Conservation (phyloP, 495 filamentous ascomycete genomes). For the Penicillium ochrochloron region DNA sequence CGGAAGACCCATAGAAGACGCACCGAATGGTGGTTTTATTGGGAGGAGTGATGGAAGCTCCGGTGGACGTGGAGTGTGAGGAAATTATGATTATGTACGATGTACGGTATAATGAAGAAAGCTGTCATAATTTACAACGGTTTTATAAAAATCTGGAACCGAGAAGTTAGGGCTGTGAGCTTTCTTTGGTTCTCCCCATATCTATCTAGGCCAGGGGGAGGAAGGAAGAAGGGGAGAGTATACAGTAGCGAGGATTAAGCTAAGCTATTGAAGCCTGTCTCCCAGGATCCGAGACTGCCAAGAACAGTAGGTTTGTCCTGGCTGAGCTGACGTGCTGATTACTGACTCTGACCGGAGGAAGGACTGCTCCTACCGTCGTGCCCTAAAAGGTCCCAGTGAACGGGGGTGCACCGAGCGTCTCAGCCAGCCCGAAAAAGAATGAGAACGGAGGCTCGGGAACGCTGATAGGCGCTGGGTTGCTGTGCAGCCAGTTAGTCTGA, state of each 20-base stretch:
- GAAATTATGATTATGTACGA: slow-evolving; percentile 11
- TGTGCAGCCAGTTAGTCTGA: slow-evolving; percentile 40
- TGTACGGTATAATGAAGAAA: background rate
- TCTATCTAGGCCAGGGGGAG: slow-evolving; percentile 12
- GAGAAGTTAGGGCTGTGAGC: background rate
- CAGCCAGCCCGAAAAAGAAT: slow-evolving; percentile 36
- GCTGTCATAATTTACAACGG: background rate
- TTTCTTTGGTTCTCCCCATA: slow-evolving; percentile 19
- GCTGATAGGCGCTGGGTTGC: slow-evolving; percentile 47
- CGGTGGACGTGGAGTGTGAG: slow-evolving; percentile 4
- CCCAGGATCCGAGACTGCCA: slow-evolving; percentile 31
- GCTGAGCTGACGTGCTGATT: background rate
- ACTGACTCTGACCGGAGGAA: background rate
- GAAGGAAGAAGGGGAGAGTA: background rate
- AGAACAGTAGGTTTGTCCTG: slow-evolving; percentile 7
- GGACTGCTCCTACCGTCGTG: background rate
- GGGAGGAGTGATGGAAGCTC: slow-evolving; percentile 5
- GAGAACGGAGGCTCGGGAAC: slow-evolving; percentile 18
- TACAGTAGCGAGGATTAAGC: background rate
- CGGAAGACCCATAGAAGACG: slow-evolving; percentile 34
- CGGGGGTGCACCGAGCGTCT: slow-evolving; percentile 27
- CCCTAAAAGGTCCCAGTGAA: slow-evolving; percentile 9
- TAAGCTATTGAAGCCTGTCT: slow-evolving; percentile 2
- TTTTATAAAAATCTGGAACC: slow-evolving; percentile 3
- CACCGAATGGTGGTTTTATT: slow-evolving; percentile 19